Evolutionary conservation across 2,329 filamentous ascomycete genomes (phyloP), one percentile per base, ranked within the genome.

Genomic region (Fusarium brachygibbosum): DNA sequence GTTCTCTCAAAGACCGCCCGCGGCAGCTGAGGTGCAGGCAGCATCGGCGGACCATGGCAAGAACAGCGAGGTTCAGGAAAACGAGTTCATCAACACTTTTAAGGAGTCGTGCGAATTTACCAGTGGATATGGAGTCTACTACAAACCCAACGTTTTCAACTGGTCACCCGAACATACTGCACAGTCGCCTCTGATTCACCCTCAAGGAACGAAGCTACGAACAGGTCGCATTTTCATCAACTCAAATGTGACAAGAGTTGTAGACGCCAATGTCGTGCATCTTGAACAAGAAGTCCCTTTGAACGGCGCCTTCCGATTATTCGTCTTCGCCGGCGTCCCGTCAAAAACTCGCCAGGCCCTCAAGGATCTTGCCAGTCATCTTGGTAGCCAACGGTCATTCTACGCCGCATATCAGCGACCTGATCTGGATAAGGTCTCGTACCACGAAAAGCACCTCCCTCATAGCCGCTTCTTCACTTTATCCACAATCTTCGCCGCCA

Each of bases 101-200:
- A 97, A 97, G 79, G 92, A 93, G 59, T 89, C 90, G 31, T 97
- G 94, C 83, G 93, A 96, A 76, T 97, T 97, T 79, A 97, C 94
- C 13, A 94, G 91, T 69, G 94, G 94, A 60, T 97, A 97, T 77
- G 94, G 94, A 63, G 93, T 97, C 23, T 91, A 90, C 31, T 97
- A 97, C 82, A 87, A 90, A 69, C 85, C 91, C 55, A 98, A 97
- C 80, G 81, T 87, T 31, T 85, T 97, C 80, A 97, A 97, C 82
- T 97, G 93, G 93, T 92, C 91, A 12, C 79, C 87, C 1, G 82
- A 83, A 5, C 94, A 97, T 79, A 84, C 88, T 1, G 92, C 91
- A 16, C 85, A 91, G 74, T 93, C 92, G 19, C 80, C 85, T 13
- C 81, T 93, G 59, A 91, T 96, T 76, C 86, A 92, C 60, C 87